A percentile compares a stretch with the other conserved stretches of the same genome.
These are phyloP conservation scores for Fusarium sororula DNA, from an alignment of 2,329 filamentous ascomycete genomes.

Conservation along the genomic window DNA sequence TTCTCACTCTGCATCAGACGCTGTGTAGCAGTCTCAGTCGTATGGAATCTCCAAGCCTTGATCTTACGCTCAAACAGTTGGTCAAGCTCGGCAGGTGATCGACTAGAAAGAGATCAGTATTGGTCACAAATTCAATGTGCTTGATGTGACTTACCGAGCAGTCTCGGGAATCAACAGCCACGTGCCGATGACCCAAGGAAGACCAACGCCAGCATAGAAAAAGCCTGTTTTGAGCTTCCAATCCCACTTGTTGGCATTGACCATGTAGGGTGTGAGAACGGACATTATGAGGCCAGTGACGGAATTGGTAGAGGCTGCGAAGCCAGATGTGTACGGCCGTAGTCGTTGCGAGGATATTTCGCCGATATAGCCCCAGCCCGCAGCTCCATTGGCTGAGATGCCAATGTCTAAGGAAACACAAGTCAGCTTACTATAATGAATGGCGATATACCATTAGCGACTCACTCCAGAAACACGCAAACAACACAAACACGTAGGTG, in stretches of 20 bases:
- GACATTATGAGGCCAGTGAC: constrained; percentile 22
- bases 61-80: constrained; percentile 41
- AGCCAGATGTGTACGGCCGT: constrained; percentile 45
- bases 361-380: constrained; percentile 45
- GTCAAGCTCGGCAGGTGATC: constrained; percentile 45
- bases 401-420: neutral
- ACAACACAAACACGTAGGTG: constrained; percentile 16
- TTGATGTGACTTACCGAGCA: constrained; percentile 4
- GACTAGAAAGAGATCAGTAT: constrained; percentile 15
- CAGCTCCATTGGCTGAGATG: constrained; percentile 16
- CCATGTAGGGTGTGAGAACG: constrained; percentile 45
- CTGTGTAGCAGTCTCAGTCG: neutral
- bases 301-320: constrained; percentile 32
- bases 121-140: no score
- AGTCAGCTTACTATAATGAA: neutral
- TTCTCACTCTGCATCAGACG: neutral
- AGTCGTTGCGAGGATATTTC: constrained; percentile 51
- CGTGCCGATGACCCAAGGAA: constrained; percentile 38
- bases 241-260: constrained; percentile 44
- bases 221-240: constrained; percentile 47
- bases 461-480: constrained; percentile 26
- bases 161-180: constrained; percentile 46
- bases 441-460: accelerated
- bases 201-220: constrained; percentile 43
- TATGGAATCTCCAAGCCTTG: constrained; percentile 28